Evolutionary conservation across 768 basidiomycete species (phyloP), one percentile per base, ranked within the genome.

Genomic region (Austroboletus festivus): DNA sequence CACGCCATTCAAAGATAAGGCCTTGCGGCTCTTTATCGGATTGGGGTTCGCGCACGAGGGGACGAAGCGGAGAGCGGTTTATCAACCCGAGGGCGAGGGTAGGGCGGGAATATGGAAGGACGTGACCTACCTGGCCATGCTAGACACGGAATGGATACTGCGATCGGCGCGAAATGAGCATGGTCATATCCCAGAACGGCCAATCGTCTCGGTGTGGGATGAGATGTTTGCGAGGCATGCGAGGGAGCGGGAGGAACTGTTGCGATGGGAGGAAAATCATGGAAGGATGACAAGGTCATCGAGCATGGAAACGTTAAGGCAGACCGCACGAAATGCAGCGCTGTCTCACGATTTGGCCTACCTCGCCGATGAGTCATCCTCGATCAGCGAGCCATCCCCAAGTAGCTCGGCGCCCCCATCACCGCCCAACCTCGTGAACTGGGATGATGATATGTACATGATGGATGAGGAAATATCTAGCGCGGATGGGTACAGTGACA

Each of bases 21-120:
- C 73, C 1, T 55, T 77, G 22, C 68, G 68, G 15, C 59, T 85
- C 12, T 81, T 86, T 53, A 73, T 79, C 8, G 60, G 64, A 1
- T 45, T 50, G 46, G 79, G 80, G 9, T 86, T 89, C 58, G 62
- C 63, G 7, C 77, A 82, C 50, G 86, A 89, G 64, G 86, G 86
- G 39, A 78, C 73, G 9, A 75, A 77, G 37, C 77, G 84, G 26
- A 73, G 78, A 38, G 73, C 78, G 0, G 77, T 81, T 46, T 77
- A 63, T 57, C 74, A 74, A 51, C 68, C 72, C 5, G 60, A 57
- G 7, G 65, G 58, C 4, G 66, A 63, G n/a, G 68, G 63, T 16
- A 51, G 74, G 47, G 70, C 69, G 2, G 45, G 57, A 2, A 65
- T 73, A 39, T 85, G 80, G 80, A 81, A 75, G 53, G 81, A 85